phyloP scores from a whole-genome alignment of 1,284 basidiomycete species.

The Fomitopsis palustris region DNA sequence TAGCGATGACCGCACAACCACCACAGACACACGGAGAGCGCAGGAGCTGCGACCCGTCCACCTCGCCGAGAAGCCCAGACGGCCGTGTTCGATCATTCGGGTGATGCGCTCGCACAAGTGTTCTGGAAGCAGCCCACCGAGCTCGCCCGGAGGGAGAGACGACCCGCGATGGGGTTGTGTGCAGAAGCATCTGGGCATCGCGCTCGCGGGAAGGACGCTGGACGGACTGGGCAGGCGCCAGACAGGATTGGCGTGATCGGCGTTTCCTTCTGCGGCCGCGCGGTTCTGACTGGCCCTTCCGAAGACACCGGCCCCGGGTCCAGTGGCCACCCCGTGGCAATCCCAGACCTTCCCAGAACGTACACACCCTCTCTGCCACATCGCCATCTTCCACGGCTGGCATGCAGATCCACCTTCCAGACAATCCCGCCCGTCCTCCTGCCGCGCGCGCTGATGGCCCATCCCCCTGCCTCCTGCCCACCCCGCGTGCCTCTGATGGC shows the following conservation, averaged over 20 bases:
- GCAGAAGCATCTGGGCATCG: background rate
- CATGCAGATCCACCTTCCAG: slow-evolving; percentile 7
- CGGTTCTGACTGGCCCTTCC: background rate
- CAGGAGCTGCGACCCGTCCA: background rate
- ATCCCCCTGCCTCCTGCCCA: background rate
- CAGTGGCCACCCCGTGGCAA: background rate
- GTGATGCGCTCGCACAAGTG: background rate
- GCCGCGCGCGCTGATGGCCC: background rate
- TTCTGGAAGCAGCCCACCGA: background rate
- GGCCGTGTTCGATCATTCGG: background rate
- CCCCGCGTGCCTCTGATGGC: background rate
- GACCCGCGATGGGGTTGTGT: background rate
- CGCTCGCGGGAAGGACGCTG: slow-evolving; percentile 6
- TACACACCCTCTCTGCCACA: background rate
- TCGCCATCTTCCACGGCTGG: background rate
- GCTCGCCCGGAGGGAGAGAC: background rate
- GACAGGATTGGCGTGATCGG: slow-evolving; percentile 12
- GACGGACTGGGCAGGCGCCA: background rate
- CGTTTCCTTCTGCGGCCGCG: slow-evolving; percentile 2
- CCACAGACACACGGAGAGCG: background rate
- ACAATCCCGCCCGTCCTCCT: slow-evolving; percentile 1
- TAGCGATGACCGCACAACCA: background rate
- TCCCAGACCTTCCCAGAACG: background rate
- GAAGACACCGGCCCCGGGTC: slow-evolving; percentile 7
- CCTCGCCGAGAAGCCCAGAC: background rate